Percentiles rank a stretch among this genome's conserved stretches.
Evolutionary conservation across 2,329 filamentous ascomycete species (phyloP).

Genomic region (Sarocladium kiliense): DNA sequence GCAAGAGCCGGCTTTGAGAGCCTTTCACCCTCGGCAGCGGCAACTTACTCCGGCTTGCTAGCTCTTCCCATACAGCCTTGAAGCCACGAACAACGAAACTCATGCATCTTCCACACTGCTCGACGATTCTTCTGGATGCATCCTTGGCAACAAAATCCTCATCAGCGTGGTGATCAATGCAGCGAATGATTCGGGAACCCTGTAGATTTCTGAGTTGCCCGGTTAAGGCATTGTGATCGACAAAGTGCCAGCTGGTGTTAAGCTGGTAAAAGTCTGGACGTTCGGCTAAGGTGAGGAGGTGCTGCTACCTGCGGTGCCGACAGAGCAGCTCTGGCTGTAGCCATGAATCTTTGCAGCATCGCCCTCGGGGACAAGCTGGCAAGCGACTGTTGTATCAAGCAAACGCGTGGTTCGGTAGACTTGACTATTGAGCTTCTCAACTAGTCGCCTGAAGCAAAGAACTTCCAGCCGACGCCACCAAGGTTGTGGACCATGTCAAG

Average conservation of each 20-base stretch:
- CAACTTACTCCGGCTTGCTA: conserved; percentile 23
- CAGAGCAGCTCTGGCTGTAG: conserved; percentile 43
- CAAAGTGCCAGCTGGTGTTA: conserved; percentile 64
- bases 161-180: conserved; percentile 77
- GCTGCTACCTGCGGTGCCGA: conserved; percentile 31
- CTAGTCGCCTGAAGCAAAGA: no score
- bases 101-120: conserved; percentile 66
- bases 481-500: no score
- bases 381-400: no score
- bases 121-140: conserved; percentile 54
- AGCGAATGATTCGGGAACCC: conserved; percentile 50
- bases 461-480: no score
- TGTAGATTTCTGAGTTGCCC: conserved; percentile 52
- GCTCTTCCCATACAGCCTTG: conserved; percentile 49
- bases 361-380: conserved; percentile 26
- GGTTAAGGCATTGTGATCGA: conserved; percentile 74
- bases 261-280: conserved; percentile 44
- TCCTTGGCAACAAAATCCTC: conserved; percentile 49
- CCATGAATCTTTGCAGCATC: conserved; percentile 48
- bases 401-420: no score
- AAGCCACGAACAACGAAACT: conserved; percentile 63
- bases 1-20: conserved; percentile 64
- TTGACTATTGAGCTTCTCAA: no score
- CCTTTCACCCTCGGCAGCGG: conserved; percentile 42
- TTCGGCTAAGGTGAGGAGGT: conserved; percentile 60